A percentile compares a stretch with the other conserved stretches of the same genome.
Conservation (phyloP, 805 yeast genomes). For the Starmerella bombicola region DNA sequence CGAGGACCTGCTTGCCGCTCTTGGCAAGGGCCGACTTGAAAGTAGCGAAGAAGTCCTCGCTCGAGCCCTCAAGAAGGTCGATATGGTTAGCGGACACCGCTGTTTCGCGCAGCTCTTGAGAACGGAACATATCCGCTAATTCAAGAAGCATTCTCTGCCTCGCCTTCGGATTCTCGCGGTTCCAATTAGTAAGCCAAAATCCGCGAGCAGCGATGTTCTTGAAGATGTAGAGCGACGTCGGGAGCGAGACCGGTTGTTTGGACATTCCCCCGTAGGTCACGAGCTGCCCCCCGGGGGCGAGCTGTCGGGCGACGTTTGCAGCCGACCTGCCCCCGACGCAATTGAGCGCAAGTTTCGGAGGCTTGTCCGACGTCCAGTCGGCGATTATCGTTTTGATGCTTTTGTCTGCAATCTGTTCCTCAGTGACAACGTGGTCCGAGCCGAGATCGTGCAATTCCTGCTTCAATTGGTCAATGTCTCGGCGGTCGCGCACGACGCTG, state of each 20-base stretch:
- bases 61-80: slow-evolving; percentile 28
- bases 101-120: slow-evolving; percentile 42
- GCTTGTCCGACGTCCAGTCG: slow-evolving; percentile 32
- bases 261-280: slow-evolving; percentile 98
- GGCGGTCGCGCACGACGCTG: slow-evolving; percentile 78
- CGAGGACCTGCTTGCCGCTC: slow-evolving; percentile 23
- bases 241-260: slow-evolving; percentile 81
- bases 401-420: slow-evolving; percentile 62
- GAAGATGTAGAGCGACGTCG: slow-evolving; percentile 80
- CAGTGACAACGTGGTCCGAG: slow-evolving; percentile 83
- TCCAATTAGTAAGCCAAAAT: slow-evolving; percentile 63
- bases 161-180: slow-evolving; percentile 44
- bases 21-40: slow-evolving; percentile 36
- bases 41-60: slow-evolving; percentile 33
- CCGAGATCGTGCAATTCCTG: slow-evolving; percentile 51
- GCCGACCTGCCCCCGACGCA: slow-evolving; percentile 88
- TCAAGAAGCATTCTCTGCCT: slow-evolving; percentile 45
- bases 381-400: slow-evolving; percentile 48
- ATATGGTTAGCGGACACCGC: slow-evolving; percentile 32
- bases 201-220: slow-evolving; percentile 78
- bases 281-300: slow-evolving; percentile 60
- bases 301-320: slow-evolving; percentile 69
- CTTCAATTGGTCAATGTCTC: slow-evolving; percentile 51
- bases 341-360: slow-evolving; percentile 70
- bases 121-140: slow-evolving; percentile 45